These are phyloP conservation scores for Amanita subjunquillea DNA, from an alignment of 768 basidiomycete genomes.

Conservation along the genomic window DNA sequence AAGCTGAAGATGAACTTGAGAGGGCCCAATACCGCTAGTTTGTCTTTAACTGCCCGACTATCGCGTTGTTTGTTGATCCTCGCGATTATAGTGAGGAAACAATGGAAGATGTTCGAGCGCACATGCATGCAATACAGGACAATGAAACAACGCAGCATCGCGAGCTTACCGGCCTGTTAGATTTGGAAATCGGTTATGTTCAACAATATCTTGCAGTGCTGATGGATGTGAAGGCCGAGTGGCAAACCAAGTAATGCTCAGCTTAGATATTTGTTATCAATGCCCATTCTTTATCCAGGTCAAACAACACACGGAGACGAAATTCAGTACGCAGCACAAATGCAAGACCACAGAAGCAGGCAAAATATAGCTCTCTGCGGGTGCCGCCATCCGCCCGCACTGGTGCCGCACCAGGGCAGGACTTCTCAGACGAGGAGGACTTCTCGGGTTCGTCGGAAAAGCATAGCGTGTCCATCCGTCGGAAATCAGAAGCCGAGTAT, in stretches of 20 bases:
- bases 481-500: slow-evolving; percentile 17
- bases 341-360: slow-evolving; percentile 11
- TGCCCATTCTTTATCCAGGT: not conserved
- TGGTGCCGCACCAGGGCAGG: slow-evolving; percentile 11
- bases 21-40: slow-evolving; percentile 69
- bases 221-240: slow-evolving; percentile 59
- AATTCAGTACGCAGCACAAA: not conserved
- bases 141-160: slow-evolving; percentile 51
- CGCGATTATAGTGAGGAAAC: slow-evolving; percentile 62
- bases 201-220: slow-evolving; percentile 67
- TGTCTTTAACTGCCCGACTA: slow-evolving; percentile 6
- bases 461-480: slow-evolving; percentile 18
- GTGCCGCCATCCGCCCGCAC: too few relatives aligned
- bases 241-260: slow-evolving; percentile 31
- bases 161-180: slow-evolving; percentile 62
- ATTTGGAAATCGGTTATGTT: slow-evolving; percentile 65
- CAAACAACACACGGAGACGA: not conserved
- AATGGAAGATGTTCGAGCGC: slow-evolving; percentile 70
- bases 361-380: slow-evolving; percentile 12
- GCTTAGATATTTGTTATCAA: not conserved
- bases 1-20: slow-evolving; percentile 76
- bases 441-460: slow-evolving; percentile 14
- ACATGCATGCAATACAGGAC: slow-evolving; percentile 74
- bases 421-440: slow-evolving; percentile 16
- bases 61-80: not conserved